Base-by-base conservation (phyloP, 371 early-diverging fungal genomes). In the Circinella umbellata region DNA sequence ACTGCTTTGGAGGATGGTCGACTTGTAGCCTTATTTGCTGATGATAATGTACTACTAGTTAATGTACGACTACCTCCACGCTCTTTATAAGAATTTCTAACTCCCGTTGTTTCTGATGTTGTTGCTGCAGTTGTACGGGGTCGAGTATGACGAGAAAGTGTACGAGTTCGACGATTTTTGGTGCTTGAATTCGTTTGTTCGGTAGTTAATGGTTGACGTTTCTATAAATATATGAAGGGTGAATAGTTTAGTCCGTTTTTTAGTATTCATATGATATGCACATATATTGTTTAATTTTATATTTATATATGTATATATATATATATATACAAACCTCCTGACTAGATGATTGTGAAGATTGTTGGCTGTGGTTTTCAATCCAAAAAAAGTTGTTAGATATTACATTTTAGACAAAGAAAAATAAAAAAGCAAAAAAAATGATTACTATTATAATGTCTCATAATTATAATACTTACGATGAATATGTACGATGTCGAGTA, bases 401-500 rank as follows among this genome's bases (percentile, higher is more conserved):
- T n/a, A n/a, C 15, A 51, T 14, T 14, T 47, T 47, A 9, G 11
- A 11, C 11, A 15, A 47, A 47, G 47, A 47, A 47, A 15, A 11
- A 15, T 47, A 27, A 27, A 27, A 27, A 27, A 27, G 2, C 0
- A 42, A 11, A 11, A 42, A 42, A 42, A 42, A 1, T 9, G 42
- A 11, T 6, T 42, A 9, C 9, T 42, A 42, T 1, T 6, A 9
- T 11, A 6, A 42, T 42, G 1, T 42, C 11, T 42, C 6, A 42
- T 9, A 9, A 42, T 42, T 11, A 42, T 42, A 11, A 9, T 65
- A 64, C 64, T 48, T 57, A 57, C 57, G 64, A 63, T 35, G 64
- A 36, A 18, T 35, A 7, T 17, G 73, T 55, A 34, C 73, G 73
- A 13, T 66, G 47, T 17, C 69, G 64, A 14, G 69, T 69, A n/a